phyloP scores from a whole-genome alignment of 768 basidiomycete genomes.

The Boletus coccyginus region DNA sequence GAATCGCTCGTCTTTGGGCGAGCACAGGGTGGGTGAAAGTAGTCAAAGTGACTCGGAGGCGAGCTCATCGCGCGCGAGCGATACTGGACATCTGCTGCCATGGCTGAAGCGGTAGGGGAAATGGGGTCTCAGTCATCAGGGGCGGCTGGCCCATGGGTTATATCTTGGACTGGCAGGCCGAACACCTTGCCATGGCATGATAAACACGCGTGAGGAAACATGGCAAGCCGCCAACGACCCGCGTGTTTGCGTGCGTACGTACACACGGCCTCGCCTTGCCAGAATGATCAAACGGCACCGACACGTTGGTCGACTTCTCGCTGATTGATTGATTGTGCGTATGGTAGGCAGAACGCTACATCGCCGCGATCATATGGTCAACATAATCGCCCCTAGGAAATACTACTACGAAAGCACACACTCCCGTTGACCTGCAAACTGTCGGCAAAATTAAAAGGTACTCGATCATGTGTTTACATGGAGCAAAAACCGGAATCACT shows the following conservation, averaged over 20 bases:
- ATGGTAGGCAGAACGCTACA: conserved; percentile 11
- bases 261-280: conserved; percentile 29
- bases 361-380: conserved; percentile 12
- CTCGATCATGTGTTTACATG: conserved; percentile 18
- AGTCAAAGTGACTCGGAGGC: conserved; percentile 13
- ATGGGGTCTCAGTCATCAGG: conserved; percentile 15
- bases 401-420: conserved; percentile 2
- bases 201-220: conserved; percentile 25
- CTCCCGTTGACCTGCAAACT: conserved; percentile 4
- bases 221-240: conserved; percentile 16
- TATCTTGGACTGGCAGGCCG: conserved; percentile 30
- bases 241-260: conserved; percentile 30
- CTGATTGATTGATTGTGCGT: conserved; percentile 12
- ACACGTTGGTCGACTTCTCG: conserved; percentile 27
- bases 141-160: conserved; percentile 19
- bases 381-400: conserved; percentile 11
- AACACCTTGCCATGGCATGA: conserved; percentile 32
- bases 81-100: conserved; percentile 31
- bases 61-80: conserved; percentile 24
- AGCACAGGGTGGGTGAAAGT: conserved; percentile 10
- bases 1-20: conserved; percentile 25
- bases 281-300: conserved; percentile 14
- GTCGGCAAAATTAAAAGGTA: not conserved
- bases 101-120: conserved; percentile 12
- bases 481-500: conserved; percentile 52